phyloP scores from a whole-genome alignment of 2,329 filamentous ascomycete species.

The Escovopsis sp. region DNA sequence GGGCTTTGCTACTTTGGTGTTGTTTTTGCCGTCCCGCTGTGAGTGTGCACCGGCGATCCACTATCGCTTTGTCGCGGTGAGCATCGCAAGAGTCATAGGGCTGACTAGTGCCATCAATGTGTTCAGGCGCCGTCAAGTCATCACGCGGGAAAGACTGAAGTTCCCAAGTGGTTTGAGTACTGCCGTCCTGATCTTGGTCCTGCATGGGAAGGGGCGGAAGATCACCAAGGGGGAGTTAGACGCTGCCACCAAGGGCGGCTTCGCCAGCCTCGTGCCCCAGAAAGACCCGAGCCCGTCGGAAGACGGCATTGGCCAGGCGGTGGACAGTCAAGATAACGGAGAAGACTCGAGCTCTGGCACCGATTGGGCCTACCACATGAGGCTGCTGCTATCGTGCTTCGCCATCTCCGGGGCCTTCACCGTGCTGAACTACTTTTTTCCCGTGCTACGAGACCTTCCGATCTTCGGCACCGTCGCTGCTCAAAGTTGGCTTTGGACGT shows the following conservation, averaged over 20 bases:
- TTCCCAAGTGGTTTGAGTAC: slow-evolving; percentile 95
- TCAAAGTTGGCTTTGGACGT: slow-evolving; percentile 77
- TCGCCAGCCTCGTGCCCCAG: slow-evolving; percentile 27
- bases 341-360: slow-evolving; percentile 18
- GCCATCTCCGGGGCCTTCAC: slow-evolving; percentile 52
- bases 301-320: slow-evolving; percentile 10
- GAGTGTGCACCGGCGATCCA: slow-evolving; percentile 10
- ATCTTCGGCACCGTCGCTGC: slow-evolving; percentile 67
- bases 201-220: slow-evolving; percentile 49
- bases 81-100: background rate
- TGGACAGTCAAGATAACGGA: slow-evolving; percentile 14
- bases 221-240: slow-evolving; percentile 20
- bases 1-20: slow-evolving; percentile 95
- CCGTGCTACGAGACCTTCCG: slow-evolving; percentile 70
- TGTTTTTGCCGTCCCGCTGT: slow-evolving; percentile 83
- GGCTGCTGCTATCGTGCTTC: slow-evolving; percentile 42
- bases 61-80: too few species aligned
- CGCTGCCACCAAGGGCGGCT: slow-evolving; percentile 22
- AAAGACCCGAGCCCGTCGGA: slow-evolving; percentile 7
- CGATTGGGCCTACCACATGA: slow-evolving; percentile 33
- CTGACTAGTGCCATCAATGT: background rate
- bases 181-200: slow-evolving; percentile 77
- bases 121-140: slow-evolving; percentile 62
- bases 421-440: slow-evolving; percentile 77
- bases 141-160: slow-evolving; percentile 79